These are phyloP conservation scores for Fomitiporia mediterranea DNA, from an alignment of 1,284 basidiomycete genomes.

Conservation along the genomic window DNA sequence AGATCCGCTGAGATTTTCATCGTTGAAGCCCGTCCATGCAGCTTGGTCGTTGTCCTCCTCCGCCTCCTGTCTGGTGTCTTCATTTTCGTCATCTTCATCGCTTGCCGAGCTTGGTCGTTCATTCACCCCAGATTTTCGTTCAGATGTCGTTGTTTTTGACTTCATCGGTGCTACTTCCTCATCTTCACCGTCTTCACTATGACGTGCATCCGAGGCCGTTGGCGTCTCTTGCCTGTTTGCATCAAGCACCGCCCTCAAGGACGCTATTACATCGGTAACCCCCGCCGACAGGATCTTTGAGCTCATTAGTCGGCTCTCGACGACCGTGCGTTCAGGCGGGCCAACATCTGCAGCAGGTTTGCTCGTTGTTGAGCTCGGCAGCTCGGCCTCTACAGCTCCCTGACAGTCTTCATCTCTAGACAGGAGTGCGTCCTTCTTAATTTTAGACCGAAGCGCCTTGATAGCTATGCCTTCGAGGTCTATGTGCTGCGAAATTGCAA, in stretches of 20 bases:
- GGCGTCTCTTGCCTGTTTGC: conserved; percentile 27
- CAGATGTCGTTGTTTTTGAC: conserved; percentile 20
- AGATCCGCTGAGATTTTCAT: conserved; percentile 28
- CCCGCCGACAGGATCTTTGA: conserved; percentile 69
- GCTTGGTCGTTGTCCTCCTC: conserved; percentile 17
- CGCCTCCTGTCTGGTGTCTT: conserved; percentile 3
- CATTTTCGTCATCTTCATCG: conserved; percentile 14
- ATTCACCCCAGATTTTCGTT: conserved; percentile 21
- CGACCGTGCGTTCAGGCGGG: conserved; percentile 45
- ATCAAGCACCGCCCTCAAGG: conserved; percentile 42
- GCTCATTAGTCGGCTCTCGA: conserved; percentile 71
- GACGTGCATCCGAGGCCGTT: conserved; percentile 21
- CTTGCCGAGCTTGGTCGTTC: conserved; percentile 23
- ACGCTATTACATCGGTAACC: conserved; percentile 48
- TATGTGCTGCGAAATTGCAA: conserved; percentile 53
- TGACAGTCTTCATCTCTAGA: conserved; percentile 42
- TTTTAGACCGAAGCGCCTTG: conserved; percentile 62
- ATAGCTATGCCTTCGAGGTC: conserved; percentile 56
- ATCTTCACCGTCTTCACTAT: conserved; percentile 25
- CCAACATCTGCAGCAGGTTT: conserved; percentile 29
- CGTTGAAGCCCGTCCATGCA: conserved; percentile 18
- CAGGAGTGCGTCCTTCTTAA: conserved; percentile 68
- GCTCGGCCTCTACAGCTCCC: conserved; percentile 40
- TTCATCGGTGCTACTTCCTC: conserved; percentile 26
- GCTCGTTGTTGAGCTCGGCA: conserved; percentile 26